Conservation (phyloP, 192 early-diverging fungal species). For the Pilaira anomala region DNA sequence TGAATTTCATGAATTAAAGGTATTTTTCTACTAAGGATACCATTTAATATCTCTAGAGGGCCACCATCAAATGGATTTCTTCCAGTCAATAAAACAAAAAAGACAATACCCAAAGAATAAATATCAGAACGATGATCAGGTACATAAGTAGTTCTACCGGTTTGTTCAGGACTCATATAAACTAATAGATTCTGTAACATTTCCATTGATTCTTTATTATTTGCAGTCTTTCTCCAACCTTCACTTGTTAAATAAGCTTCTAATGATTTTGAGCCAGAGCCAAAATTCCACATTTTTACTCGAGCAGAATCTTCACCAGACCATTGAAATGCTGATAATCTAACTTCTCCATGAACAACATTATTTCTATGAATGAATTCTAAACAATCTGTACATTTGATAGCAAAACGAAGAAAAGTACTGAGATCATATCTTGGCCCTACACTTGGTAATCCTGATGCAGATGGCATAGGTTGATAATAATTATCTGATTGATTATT, state of each 20-base stretch:
- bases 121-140: constrained; percentile 36
- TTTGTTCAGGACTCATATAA: constrained; percentile 34
- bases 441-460: not conserved
- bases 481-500: not conserved
- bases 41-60: constrained; percentile 31
- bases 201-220: constrained; percentile 20
- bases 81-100: constrained; percentile 28
- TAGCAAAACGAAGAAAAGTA: constrained; percentile 33
- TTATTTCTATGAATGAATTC: constrained; percentile 35
- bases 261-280: constrained; percentile 15
- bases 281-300: constrained; percentile 29
- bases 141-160: constrained; percentile 31
- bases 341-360: constrained; percentile 30
- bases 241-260: constrained; percentile 28
- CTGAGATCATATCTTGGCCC: constrained; percentile 22
- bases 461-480: not conserved
- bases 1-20: constrained; percentile 26
- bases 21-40: constrained; percentile 27
- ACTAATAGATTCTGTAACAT: constrained; percentile 19
- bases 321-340: constrained; percentile 26
- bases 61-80: constrained; percentile 32
- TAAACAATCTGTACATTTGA: constrained; percentile 27
- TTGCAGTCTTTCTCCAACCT: constrained; percentile 21
- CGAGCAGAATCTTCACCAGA: constrained; percentile 15
- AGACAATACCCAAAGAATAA: constrained; percentile 34